phyloP scores from a whole-genome alignment of 192 early-diverging fungal genomes.

The Irineochytrium annulatum region DNA sequence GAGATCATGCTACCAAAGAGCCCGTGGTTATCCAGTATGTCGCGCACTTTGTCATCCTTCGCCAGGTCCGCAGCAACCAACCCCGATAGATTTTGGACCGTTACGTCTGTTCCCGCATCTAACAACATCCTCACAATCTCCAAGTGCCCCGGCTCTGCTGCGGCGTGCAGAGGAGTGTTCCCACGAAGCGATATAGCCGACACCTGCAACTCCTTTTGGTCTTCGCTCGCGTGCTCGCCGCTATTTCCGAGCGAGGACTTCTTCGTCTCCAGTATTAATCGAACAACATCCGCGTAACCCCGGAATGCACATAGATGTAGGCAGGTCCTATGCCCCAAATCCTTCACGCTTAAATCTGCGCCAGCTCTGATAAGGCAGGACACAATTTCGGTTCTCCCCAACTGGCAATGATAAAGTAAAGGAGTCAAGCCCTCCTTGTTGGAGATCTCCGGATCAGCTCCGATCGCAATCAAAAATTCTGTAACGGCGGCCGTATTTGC shows the following conservation, averaged over 20 bases:
- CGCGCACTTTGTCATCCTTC: slow-evolving; percentile 6
- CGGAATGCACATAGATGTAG: slow-evolving; percentile 15
- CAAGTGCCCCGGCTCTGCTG: slow-evolving; percentile 18
- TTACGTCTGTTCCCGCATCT: slow-evolving; percentile 15
- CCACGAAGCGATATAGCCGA: slow-evolving; percentile 9
- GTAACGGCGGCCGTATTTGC: background rate
- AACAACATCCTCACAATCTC: slow-evolving; percentile 21
- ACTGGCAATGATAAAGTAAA: slow-evolving; percentile 1
- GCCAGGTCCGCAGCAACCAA: slow-evolving; percentile 22
- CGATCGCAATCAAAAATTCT: background rate
- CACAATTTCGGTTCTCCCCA: background rate
- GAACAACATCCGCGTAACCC: slow-evolving; percentile 4
- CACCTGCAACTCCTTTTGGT: background rate
- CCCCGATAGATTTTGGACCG: slow-evolving; percentile 8
- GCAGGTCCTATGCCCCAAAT: slow-evolving; percentile 8
- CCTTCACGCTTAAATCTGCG: slow-evolving; percentile 3
- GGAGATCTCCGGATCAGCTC: background rate
- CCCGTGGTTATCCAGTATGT: slow-evolving; percentile 12
- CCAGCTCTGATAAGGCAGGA: background rate
- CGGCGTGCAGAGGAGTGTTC: slow-evolving; percentile 33
- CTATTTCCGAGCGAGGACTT: background rate
- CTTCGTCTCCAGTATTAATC: background rate
- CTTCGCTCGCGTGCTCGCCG: background rate
- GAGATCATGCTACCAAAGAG: slow-evolving; percentile 1
- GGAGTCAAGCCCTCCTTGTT: background rate